These are phyloP conservation scores for Trichoderma aggressivum DNA, from an alignment of 2,329 filamentous ascomycete genomes.

Conservation along the genomic window DNA sequence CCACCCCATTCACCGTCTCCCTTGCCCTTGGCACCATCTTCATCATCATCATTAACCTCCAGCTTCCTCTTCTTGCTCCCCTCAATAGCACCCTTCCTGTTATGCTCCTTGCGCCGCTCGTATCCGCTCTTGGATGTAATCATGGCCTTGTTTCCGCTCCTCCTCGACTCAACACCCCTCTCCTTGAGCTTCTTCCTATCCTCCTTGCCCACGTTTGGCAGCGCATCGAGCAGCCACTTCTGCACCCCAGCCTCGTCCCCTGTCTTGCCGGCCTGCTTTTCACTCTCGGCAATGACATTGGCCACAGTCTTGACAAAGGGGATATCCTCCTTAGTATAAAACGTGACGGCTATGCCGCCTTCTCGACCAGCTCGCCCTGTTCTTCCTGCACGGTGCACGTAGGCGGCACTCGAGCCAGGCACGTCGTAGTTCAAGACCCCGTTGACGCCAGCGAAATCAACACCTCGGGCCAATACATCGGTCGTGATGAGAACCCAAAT, in stretches of 20 bases:
- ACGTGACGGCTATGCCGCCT: slow-evolving; percentile 85
- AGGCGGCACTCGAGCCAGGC: slow-evolving; percentile 81
- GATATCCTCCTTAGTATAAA: slow-evolving; percentile 94
- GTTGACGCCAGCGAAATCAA: slow-evolving; percentile 93
- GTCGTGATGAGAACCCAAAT: slow-evolving; percentile 97
- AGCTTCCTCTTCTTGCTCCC: slow-evolving; percentile 56
- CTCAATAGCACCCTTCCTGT: slow-evolving; percentile 59
- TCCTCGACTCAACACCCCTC: slow-evolving; percentile 72
- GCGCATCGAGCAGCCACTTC: slow-evolving; percentile 82
- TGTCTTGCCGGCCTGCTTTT: slow-evolving; percentile 62
- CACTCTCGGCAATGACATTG: slow-evolving; percentile 82
- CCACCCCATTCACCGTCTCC: slow-evolving; percentile 46
- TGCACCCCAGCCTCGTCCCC: slow-evolving; percentile 61
- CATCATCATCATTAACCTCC: slow-evolving; percentile 25
- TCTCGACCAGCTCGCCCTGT: slow-evolving; percentile 85
- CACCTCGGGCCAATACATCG: slow-evolving; percentile 83
- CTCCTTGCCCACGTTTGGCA: slow-evolving; percentile 80
- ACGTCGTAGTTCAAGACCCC: slow-evolving; percentile 98
- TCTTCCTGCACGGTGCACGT: slow-evolving; percentile 89
- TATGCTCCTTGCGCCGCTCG: slow-evolving; percentile 67
- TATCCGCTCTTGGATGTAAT: slow-evolving; percentile 84
- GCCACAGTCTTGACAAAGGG: slow-evolving; percentile 85
- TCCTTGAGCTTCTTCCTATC: slow-evolving; percentile 80
- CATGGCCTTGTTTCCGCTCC: slow-evolving; percentile 47
- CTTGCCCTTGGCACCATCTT: slow-evolving; percentile 19